Conservation (phyloP, 1,284 basidiomycete genomes). For the Leccinum subspadiceum region DNA sequence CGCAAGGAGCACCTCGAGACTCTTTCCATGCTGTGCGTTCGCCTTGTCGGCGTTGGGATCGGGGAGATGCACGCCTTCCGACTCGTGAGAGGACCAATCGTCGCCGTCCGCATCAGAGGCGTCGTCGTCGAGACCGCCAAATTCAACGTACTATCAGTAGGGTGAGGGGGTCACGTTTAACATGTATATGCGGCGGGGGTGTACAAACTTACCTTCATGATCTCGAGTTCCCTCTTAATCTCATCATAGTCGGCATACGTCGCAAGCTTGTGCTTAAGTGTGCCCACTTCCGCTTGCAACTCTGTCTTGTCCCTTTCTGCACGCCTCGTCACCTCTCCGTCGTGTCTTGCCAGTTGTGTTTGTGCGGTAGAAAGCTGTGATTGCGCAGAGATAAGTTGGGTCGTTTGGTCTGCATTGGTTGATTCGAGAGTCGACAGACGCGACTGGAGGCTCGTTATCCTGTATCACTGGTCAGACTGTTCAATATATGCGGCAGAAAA, state of each 20-base stretch:
- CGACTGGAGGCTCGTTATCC: conserved; percentile 72
- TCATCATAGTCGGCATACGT: conserved; percentile 89
- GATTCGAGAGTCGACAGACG: conserved; percentile 60
- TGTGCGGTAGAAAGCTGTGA: conserved; percentile 24
- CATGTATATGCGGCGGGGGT: not conserved
- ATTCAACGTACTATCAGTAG: conserved; percentile 80
- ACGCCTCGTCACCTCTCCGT: conserved; percentile 20
- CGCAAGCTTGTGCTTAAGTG: conserved; percentile 65
- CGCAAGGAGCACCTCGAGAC: conserved; percentile 87
- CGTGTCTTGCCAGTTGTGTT: conserved; percentile 18
- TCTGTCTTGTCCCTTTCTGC: conserved; percentile 30
- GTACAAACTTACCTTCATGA: conserved; percentile 78
- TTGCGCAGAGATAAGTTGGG: conserved; percentile 20
- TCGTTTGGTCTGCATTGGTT: conserved; percentile 21
- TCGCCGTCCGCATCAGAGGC: conserved; percentile 50
- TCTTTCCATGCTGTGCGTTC: conserved; percentile 72
- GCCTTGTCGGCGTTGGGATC: conserved; percentile 86
- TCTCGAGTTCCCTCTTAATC: conserved; percentile 92
- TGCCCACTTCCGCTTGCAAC: conserved; percentile 59
- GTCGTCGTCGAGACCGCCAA: conserved; percentile 79
- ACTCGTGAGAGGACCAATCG: conserved; percentile 39
- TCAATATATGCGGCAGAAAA: not conserved
- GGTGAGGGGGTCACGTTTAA: not conserved
- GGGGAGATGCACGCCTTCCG: conserved; percentile 59
- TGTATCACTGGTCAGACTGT: conserved; percentile 35